Base-by-base conservation (phyloP, 371 early-diverging fungal genomes). In the Lichtheimia corymbifera region DNA sequence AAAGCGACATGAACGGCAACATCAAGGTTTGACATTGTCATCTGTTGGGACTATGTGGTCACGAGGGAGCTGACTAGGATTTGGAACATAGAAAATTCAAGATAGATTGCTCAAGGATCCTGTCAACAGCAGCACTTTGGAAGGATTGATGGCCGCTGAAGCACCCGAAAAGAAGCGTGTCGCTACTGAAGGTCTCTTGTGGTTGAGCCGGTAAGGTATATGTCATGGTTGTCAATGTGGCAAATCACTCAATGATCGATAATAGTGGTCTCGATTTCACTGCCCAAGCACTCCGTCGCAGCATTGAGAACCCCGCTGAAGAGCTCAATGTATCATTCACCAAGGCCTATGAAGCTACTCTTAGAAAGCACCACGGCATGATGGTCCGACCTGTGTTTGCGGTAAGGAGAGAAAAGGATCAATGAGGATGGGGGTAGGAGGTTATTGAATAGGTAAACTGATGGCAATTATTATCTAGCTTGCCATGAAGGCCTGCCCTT, bases 401-500 rank as follows among this genome's bases (percentile, higher is more conserved):
- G 59, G 90, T 90, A 83, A 76, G 83, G 75, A 22, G 17, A 5
- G 44, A 43, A 43, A 43, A 14, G 44, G n/a, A 43, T n/a, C 1
- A 0, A 11, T 2, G 45, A n/a, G 47, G 24, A 49, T 47, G 13
- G 30, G 25, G 20, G 42, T 18, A 1, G 6, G 45, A 18, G 45
- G 15, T 45, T 0, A 45, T 18, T 0, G 5, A n/a, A 45, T 0
- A 28, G 7, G 28, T 28, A n/a, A n/a, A 28, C 28, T 28, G 45
- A 30, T 50, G 52, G 18, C 24, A 11, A 44, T 20, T 51, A 44
- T 20, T 51, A 9, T 55, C 7, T 49, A 91, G 91, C 66, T 94
- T 61, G 97, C 97, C 2, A 97, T 97, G 96, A 89, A 87, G 67
- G 93, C 94, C 4, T 94, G 94, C 74, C 97, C 97, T 41, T 87